Evolutionary conservation across 371 early-diverging fungal genomes (phyloP).

Genomic region (Choanephora cucurbitarum): DNA sequence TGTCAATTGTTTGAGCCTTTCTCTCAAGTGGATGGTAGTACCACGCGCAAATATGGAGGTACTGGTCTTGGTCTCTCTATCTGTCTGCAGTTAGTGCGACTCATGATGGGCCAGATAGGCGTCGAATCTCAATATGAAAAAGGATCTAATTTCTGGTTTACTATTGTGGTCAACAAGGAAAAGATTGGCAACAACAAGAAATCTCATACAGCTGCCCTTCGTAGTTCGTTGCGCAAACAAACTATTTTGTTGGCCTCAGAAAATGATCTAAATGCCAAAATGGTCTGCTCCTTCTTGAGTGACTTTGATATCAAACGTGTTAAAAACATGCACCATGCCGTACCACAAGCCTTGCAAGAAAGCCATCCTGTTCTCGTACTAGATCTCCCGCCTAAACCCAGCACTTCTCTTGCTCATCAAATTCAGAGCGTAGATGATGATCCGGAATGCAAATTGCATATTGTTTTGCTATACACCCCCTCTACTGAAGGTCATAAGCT

Average conservation of each 20-base stretch:
- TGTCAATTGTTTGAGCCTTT: conserved; percentile 60
- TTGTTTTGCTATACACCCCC: conserved; percentile 45
- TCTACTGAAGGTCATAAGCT: conserved; percentile 50
- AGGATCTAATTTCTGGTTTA: conserved; percentile 65
- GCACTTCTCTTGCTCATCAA: conserved; percentile 39
- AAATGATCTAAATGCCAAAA: conserved; percentile 39
- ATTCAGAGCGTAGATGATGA: conserved; percentile 49
- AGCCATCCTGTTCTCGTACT: conserved; percentile 39
- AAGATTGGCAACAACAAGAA: conserved; percentile 14
- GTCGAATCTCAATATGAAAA: conserved; percentile 53
- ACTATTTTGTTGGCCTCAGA: conserved; percentile 42
- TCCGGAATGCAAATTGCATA: conserved; percentile 48
- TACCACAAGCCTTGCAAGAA: conserved; percentile 44
- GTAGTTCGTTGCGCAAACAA: conserved; percentile 21
- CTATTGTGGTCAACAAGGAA: conserved; percentile 38
- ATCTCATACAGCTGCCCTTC: conserved; percentile 13
- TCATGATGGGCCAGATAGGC: conserved; percentile 59
- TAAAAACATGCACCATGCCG: conserved; percentile 40
- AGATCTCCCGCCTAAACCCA: conserved; percentile 48
- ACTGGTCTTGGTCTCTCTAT: conserved; percentile 68
- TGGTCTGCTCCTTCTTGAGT: conserved; percentile 36
- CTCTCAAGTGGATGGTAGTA: conserved; percentile 64
- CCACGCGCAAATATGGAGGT: conserved; percentile 62
- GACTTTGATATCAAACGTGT: conserved; percentile 36
- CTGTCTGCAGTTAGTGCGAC: conserved; percentile 53